Base-by-base conservation (phyloP, 768 basidiomycete species). In the Gymnopilus junonius region DNA sequence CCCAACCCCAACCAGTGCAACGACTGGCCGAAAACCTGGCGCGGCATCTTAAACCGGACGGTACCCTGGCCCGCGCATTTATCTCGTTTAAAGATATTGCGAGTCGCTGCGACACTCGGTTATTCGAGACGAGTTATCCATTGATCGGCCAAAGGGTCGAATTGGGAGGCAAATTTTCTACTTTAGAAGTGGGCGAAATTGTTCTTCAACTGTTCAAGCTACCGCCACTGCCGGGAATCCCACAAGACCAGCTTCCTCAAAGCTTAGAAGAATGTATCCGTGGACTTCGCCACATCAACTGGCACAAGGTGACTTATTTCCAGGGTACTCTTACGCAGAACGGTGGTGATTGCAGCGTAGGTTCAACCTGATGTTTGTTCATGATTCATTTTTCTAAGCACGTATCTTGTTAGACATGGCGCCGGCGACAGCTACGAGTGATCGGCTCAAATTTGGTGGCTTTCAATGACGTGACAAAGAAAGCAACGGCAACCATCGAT, bases 241-340 rank as follows among this genome's bases (percentile, higher is more conserved):
- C 87, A 35, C 83, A 86, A 20, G 87, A 89, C 45, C 85, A 93
- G 64, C 80, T 98, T 20, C 96, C 97, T 14, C 91, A 95, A 74
- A 95, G 93, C 70, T 79, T 98, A 68, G 96, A 98, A 58, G 97
- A 98, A 70, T 96, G 94, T 69, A 84, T 90, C 68, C 86, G 93
- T 14, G 96, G 97, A 1, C 79, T 99, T 66, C 81, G 93, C 62
- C 91, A 96, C 69, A 89, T 94, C 59, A 90, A 91, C 37, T 97
- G 95, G 95, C 95, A 97, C 71, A 95, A 96, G 78, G 85, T 91
- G 66, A 93, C 94, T 21, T 96, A 97, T 76, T 94, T 93, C 76
- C 92, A 97, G 75, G 95, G 97, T 27, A 89, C 88, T 0, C 76
- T 99, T 66, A 99, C 97, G 14, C 97, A 99, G 79, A 87, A 83